Base-by-base conservation (phyloP, 768 basidiomycete genomes). In the Astraeus odoratus region DNA sequence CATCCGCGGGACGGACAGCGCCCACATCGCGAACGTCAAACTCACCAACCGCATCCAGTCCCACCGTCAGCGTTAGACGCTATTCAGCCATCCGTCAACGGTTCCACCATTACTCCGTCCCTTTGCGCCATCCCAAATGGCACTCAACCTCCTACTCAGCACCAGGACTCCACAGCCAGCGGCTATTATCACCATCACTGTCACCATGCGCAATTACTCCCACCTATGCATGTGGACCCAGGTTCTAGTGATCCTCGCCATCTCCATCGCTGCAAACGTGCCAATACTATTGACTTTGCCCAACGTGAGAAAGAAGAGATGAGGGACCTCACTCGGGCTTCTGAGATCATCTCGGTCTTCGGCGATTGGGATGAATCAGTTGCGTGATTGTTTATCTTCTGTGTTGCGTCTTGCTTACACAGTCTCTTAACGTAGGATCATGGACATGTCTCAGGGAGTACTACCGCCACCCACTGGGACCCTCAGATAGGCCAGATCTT, bases 241-340 rank as follows among this genome's bases (percentile, higher is more conserved):
- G 5, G 19, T 10, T 35, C 16, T 25, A 18, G 42, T 23, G 7
- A 34, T 18, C 30, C 13, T 20, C 22, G 9, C 13, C 38, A 52
- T 10, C 48, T 60, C 31, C 60, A 61, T 18, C 51, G 59, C 38
- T 61, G 59, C 42, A 57, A 57, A 52, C 48, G 50, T 27, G 66
- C 67, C 4, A 85, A 86, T 58, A 85, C 83, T 24, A 76, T 90
- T 58, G 78, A 89, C 59, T 91, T 93, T 62, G 81, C 86, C 12
- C 76, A 80, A 56, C 73, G 88, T 26, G 91, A 95, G 67, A 79
- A 79, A 63, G 86, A 89, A 49, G 92, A 94, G 69, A 94, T 93
- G 88, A 71, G 85, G 10, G 85, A 87, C 57, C 68, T 94, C 44
- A 95, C 92, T 0, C 75, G 79, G 47, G 86, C 89, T 6, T 82